Evolutionary conservation across 345 rosid species (phyloP).

Genomic region (Citrus australasica): DNA sequence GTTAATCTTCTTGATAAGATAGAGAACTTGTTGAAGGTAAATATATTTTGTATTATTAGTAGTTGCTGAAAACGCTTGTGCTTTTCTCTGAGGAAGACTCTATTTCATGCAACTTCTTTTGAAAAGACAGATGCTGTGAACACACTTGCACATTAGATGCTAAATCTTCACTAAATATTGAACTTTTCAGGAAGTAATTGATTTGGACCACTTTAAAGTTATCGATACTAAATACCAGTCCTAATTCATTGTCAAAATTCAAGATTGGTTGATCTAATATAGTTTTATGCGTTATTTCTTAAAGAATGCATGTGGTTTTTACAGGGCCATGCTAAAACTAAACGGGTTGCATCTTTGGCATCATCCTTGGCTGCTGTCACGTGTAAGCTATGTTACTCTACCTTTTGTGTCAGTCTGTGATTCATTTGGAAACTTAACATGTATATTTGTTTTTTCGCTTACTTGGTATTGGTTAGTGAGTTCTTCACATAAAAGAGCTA

Average conservation of each 20-base stretch:
- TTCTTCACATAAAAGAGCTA: constrained; percentile 37
- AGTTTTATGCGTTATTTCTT: constrained; percentile 4
- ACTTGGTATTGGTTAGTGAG: constrained; percentile 29
- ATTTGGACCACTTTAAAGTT: neutral
- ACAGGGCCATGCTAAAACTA: constrained; percentile 49
- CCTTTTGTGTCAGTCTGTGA: neutral
- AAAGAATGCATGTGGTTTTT: constrained; percentile 11
- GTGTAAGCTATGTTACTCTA: constrained; percentile 32
- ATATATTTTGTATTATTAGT: neutral
- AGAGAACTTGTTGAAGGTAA: constrained; percentile 53
- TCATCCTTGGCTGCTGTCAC: constrained; percentile 42
- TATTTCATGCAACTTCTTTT: neutral
- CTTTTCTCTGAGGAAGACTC: neutral
- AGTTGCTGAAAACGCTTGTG: neutral
- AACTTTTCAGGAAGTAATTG: neutral
- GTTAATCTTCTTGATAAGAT: constrained; percentile 61
- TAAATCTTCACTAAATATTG: neutral
- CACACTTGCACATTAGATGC: neutral
- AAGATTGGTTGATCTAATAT: neutral
- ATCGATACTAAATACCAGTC: neutral
- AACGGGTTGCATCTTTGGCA: constrained; percentile 41
- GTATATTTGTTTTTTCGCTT: constrained; percentile 4
- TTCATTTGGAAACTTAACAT: constrained; percentile 2
- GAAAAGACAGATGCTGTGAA: neutral
- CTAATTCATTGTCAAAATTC: neutral